These are phyloP conservation scores for Trametes villosa DNA, from an alignment of 768 basidiomycete species.

Conservation along the genomic window DNA sequence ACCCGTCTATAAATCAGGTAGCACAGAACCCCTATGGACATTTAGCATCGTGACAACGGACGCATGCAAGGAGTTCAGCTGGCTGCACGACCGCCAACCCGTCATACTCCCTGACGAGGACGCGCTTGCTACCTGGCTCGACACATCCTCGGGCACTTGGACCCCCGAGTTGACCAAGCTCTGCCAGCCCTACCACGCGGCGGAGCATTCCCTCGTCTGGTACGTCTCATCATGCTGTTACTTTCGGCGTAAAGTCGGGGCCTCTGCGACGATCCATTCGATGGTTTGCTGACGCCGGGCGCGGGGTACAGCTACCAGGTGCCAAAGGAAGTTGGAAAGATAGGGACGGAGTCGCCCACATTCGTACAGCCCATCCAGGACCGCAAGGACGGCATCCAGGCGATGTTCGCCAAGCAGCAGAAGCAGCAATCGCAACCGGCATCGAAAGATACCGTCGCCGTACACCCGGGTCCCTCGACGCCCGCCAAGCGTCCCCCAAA, in stretches of 20 bases:
- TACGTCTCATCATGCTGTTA: constrained; percentile 44
- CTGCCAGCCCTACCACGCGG: constrained; percentile 62
- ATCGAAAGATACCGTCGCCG: too few species aligned
- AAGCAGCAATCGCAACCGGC: not conserved
- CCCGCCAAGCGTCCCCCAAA: constrained; percentile 31
- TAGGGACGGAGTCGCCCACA: constrained; percentile 79
- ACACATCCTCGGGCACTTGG: constrained; percentile 73
- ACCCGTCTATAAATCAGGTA: too few species aligned
- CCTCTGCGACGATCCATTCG: not conserved
- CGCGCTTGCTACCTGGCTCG: constrained; percentile 77
- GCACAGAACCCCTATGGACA: constrained; percentile 66
- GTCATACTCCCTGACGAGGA: constrained; percentile 71
- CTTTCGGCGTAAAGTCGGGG: not conserved
- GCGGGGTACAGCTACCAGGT: constrained; percentile 73
- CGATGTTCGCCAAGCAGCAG: constrained; percentile 74
- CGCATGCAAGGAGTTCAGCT: constrained; percentile 68
- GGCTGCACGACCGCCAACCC: constrained; percentile 92
- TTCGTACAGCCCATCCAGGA: constrained; percentile 81
- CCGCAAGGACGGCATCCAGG: constrained; percentile 85
- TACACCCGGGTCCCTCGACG: not conserved
- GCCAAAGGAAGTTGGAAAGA: constrained; percentile 88
- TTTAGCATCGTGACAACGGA: constrained; percentile 91
- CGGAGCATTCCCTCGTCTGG: constrained; percentile 64
- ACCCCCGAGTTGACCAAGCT: constrained; percentile 58
- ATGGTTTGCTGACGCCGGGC: not conserved